A percentile compares a stretch with the other conserved stretches of the same genome.
Conservation (phyloP, 2,329 filamentous ascomycete species). For the Dothideomycetidae sp. region DNA sequence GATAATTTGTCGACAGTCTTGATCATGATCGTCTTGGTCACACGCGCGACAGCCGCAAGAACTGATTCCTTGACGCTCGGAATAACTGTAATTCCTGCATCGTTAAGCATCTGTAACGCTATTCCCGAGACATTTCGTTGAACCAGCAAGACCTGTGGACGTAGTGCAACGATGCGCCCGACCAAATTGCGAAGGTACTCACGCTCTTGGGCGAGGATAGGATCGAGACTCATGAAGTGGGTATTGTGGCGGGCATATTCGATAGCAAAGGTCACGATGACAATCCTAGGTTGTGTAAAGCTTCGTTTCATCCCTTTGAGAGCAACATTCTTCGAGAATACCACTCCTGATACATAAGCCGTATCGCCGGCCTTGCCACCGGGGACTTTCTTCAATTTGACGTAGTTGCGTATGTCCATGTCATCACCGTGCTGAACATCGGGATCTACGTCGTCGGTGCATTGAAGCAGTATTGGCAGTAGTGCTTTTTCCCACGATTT, state of each 20-base stretch:
- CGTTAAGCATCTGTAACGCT: slow-evolving; percentile 73
- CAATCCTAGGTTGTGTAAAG: slow-evolving; percentile 69
- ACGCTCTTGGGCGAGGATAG: slow-evolving; percentile 89
- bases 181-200: slow-evolving; percentile 88
- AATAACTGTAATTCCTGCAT: slow-evolving; percentile 80
- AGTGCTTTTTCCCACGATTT: slow-evolving; percentile 79
- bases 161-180: slow-evolving; percentile 72
- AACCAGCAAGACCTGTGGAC: slow-evolving; percentile 76
- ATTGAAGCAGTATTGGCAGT: slow-evolving; percentile 76
- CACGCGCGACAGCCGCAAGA: slow-evolving; percentile 84
- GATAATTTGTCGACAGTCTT: slow-evolving; percentile 90
- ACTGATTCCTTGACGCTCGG: slow-evolving; percentile 97
- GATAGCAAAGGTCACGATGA: slow-evolving; percentile 87
- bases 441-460: slow-evolving; percentile 87
- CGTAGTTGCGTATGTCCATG: slow-evolving; percentile 94
- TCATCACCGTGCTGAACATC: slow-evolving; percentile 82
- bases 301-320: slow-evolving; percentile 90
- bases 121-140: slow-evolving; percentile 86
- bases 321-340: slow-evolving; percentile 94
- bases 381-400: slow-evolving; percentile 92
- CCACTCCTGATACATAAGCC: slow-evolving; percentile 88
- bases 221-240: slow-evolving; percentile 96
- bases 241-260: slow-evolving; percentile 88
- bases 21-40: slow-evolving; percentile 81
- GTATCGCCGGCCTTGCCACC: slow-evolving; percentile 83